Evolutionary conservation across 1,284 basidiomycete species (phyloP).

Genomic region (Schizopora paradoxa): DNA sequence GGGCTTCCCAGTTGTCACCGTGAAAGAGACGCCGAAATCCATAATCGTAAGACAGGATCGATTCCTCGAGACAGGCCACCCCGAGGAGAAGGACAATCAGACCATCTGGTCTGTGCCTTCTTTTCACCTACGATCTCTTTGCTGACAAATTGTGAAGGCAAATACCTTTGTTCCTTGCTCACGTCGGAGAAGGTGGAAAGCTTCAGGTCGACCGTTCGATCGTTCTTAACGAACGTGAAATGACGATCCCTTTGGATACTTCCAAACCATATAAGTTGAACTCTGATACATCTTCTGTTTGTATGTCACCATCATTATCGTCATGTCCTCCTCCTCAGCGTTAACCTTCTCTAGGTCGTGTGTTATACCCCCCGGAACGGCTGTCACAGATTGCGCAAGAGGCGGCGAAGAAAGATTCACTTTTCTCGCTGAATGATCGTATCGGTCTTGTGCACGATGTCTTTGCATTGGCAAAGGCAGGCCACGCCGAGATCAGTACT

Average conservation of each 20-base stretch:
- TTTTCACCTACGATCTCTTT: not conserved
- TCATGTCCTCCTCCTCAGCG: not conserved
- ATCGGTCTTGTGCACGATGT: conserved; percentile 83
- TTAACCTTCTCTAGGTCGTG: conserved; percentile 56
- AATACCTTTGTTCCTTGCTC: conserved; percentile 77
- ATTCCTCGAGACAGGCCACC: conserved; percentile 84
- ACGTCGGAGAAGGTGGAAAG: conserved; percentile 55
- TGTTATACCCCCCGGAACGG: conserved; percentile 81
- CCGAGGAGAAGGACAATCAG: conserved; percentile 79
- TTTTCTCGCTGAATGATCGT: conserved; percentile 80
- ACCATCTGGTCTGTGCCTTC: conserved; percentile 69
- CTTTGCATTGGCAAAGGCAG: conserved; percentile 77
- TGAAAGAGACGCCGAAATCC: conserved; percentile 70
- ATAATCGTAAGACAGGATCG: conserved; percentile 85
- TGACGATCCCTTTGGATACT: conserved; percentile 62
- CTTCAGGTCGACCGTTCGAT: conserved; percentile 56
- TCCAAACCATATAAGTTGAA: conserved; percentile 83
- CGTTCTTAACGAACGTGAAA: conserved; percentile 69
- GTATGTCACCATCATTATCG: conserved; percentile 39
- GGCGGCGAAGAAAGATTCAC: conserved; percentile 58
- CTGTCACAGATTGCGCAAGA: conserved; percentile 77
- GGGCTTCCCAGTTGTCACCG: conserved; percentile 85
- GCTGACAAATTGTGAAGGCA: conserved; percentile 42
- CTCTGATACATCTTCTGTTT: conserved; percentile 85
- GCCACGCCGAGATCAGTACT: conserved; percentile 71